A percentile compares a stretch with the other conserved stretches of the same genome.
These are phyloP conservation scores for Pisolithus microcarpus DNA, from an alignment of 768 basidiomycete species.

Conservation along the genomic window DNA sequence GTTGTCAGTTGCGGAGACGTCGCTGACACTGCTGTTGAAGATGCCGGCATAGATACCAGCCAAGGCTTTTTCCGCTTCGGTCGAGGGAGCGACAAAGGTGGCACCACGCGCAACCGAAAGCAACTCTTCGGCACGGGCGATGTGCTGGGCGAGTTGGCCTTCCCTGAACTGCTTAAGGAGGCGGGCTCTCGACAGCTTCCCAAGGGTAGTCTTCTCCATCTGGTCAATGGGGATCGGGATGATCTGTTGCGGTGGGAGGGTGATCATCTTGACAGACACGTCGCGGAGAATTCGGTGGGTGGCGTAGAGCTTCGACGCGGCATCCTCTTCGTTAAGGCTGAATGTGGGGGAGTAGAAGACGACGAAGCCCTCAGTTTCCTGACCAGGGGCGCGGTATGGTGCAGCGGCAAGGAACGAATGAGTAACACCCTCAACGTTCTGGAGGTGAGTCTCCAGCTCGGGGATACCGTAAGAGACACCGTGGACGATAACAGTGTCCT, in stretches of 20 bases:
- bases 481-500: constrained; percentile 35
- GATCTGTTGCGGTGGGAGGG: constrained; percentile 30
- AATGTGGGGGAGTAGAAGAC: constrained; percentile 29
- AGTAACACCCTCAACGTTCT: constrained; percentile 26
- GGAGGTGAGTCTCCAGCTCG: constrained; percentile 28
- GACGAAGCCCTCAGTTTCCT: constrained; percentile 32
- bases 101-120: constrained; percentile 17
- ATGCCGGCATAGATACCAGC: constrained; percentile 26
- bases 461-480: constrained; percentile 32
- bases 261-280: constrained; percentile 25
- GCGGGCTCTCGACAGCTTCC: constrained; percentile 37
- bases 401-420: constrained; percentile 26
- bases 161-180: constrained; percentile 30
- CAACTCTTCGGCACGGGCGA: constrained; percentile 22
- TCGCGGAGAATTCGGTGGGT: constrained; percentile 28
- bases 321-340: constrained; percentile 18
- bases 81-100: constrained; percentile 16
- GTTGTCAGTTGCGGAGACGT: constrained; percentile 26
- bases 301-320: constrained; percentile 14
- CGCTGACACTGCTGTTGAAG: constrained; percentile 19
- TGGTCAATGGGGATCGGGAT: constrained; percentile 31
- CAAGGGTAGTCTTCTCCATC: constrained; percentile 38
- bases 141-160: constrained; percentile 27
- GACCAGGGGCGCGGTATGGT: constrained; percentile 28
- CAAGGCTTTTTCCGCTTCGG: constrained; percentile 22